phyloP scores from a whole-genome alignment of 2,329 filamentous ascomycete species.

The Nannizziopsis arthrosporioides region DNA sequence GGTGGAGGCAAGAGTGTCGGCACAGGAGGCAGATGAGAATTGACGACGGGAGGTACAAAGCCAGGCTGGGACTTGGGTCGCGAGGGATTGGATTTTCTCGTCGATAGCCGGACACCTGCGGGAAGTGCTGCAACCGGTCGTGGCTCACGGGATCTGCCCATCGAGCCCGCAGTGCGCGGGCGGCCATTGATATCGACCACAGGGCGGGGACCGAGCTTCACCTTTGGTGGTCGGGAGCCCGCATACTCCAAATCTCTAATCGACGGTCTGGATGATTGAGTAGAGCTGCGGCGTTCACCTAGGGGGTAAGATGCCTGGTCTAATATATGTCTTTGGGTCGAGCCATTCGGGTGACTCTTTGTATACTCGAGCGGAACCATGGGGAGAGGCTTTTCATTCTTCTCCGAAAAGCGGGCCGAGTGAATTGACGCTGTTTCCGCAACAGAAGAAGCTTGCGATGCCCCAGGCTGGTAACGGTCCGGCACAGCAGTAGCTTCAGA shows the following conservation, averaged over 20 bases:
- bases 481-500: conserved; percentile 17
- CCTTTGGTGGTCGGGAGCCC: conserved; percentile 45
- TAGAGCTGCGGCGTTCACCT: conserved; percentile 29
- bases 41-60: conserved; percentile 22
- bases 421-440: conserved; percentile 10
- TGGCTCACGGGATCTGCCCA: conserved; percentile 38
- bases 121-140: conserved; percentile 70
- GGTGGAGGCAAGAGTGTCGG: conserved; percentile 31
- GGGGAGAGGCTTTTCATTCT: conserved; percentile 12
- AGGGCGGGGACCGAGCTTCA: conserved; percentile 79
- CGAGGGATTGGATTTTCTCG: conserved; percentile 38
- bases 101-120: conserved; percentile 60
- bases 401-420: conserved; percentile 3
- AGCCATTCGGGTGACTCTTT: conserved; percentile 15
- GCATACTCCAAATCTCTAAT: conserved; percentile 35
- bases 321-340: conserved; percentile 20
- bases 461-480: conserved; percentile 1
- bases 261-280: conserved; percentile 35
- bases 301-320: conserved; percentile 29
- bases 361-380: conserved; percentile 16
- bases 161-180: conserved; percentile 46
- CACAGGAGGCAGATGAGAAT: conserved; percentile 26
- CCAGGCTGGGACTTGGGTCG: conserved; percentile 37
- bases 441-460: conserved; percentile 1
- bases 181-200: conserved; percentile 53